Conservation (phyloP, 345 rosid species). For the Bretschneidera sinensis region DNA sequence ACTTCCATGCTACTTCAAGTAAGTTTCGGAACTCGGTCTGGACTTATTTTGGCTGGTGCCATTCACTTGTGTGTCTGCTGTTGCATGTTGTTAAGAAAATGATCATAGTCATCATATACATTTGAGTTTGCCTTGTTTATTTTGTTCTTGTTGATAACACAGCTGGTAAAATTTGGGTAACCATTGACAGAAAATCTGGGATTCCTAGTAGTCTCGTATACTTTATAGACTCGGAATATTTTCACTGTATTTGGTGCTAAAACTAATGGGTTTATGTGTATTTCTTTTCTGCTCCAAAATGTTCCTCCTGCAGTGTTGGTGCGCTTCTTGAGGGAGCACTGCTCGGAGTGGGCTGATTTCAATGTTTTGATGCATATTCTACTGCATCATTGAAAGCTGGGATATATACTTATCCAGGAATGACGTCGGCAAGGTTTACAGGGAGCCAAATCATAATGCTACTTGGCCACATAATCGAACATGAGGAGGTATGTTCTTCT, state of each 20-base stretch:
- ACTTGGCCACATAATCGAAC: slow-evolving; percentile 92
- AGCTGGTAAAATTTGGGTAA: not conserved
- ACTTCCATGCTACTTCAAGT: slow-evolving; percentile 99
- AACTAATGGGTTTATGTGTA: not conserved
- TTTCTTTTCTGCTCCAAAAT: slow-evolving; percentile 44
- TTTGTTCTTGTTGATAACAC: no score
- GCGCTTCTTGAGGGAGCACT: slow-evolving; percentile 94
- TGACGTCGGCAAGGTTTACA: slow-evolving; percentile 92
- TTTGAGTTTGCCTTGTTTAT: no score
- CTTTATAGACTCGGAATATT: not conserved
- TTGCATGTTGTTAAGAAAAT: no score
- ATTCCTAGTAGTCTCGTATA: no score
- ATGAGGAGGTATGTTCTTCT: slow-evolving; percentile 64
- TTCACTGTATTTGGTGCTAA: not conserved
- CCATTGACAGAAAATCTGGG: not conserved
- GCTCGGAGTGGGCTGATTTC: slow-evolving; percentile 99
- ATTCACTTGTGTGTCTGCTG: no score
- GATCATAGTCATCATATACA: no score
- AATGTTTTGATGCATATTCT: slow-evolving; percentile 94
- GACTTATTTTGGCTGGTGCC: no score
- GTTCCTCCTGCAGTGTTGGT: slow-evolving; percentile 94
- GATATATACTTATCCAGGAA: slow-evolving; percentile 74
- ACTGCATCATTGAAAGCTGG: slow-evolving; percentile 83
- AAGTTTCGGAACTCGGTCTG: slow-evolving; percentile 12
- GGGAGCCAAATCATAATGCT: slow-evolving; percentile 98